Conservation (phyloP, 2,329 filamentous ascomycete genomes). For the Arachnomyces sp. region DNA sequence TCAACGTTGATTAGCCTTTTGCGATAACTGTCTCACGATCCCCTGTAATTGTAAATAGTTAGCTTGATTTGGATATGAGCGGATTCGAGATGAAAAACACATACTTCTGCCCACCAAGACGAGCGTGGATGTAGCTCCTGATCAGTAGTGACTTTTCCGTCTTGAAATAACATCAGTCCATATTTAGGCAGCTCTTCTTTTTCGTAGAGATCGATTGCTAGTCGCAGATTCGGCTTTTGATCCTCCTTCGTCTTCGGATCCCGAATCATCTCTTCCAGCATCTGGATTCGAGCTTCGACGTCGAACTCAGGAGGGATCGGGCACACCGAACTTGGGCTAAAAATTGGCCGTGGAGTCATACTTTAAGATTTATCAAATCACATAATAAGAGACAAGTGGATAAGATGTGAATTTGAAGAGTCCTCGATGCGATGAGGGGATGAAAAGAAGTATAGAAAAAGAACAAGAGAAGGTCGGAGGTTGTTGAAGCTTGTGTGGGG, state of each 20-base stretch:
- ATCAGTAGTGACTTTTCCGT: conserved; percentile 8
- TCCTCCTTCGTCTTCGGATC: conserved; percentile 6
- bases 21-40: too few species aligned
- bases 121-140: conserved; percentile 7
- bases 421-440: too few species aligned
- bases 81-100: neutral
- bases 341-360: neutral
- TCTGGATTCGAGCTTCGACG: conserved; percentile 8
- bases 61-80: too few species aligned
- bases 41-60: too few species aligned
- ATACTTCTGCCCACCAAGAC: conserved; percentile 9
- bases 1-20: too few species aligned
- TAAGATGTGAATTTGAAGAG: too few species aligned
- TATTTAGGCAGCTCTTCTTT: conserved; percentile 8
- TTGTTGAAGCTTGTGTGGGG: too few species aligned
- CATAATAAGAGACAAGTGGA: too few species aligned
- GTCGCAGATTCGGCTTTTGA: conserved; percentile 10
- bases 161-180: conserved; percentile 6
- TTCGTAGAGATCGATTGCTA: conserved; percentile 9
- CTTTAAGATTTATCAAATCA: too few species aligned
- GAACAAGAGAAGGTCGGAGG: too few species aligned
- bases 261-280: conserved; percentile 10
- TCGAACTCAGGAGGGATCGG: conserved; percentile 10
- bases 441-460: too few species aligned
- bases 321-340: conserved; percentile 7